Conservation (phyloP, 176 grass and related monocot genomes). For the Melocanna baccifera region DNA sequence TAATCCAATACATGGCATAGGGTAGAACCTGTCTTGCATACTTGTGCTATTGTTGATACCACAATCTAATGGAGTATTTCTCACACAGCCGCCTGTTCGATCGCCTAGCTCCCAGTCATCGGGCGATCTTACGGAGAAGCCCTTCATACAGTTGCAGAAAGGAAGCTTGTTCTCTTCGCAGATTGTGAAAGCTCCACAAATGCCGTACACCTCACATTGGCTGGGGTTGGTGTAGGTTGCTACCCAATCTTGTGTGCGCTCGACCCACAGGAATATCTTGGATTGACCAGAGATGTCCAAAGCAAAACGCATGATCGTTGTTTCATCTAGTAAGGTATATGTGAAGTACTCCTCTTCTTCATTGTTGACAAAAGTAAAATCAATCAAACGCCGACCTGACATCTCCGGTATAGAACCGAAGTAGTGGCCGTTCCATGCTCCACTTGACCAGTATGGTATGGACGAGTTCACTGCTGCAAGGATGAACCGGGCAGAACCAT, state of each 20-base stretch:
- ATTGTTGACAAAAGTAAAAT: slow-evolving; percentile 26
- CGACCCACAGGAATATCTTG: slow-evolving; percentile 31
- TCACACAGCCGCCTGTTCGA: slow-evolving; percentile 13
- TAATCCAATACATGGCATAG: background rate
- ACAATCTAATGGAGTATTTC: background rate
- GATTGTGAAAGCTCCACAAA: background rate
- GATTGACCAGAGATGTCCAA: slow-evolving; percentile 41
- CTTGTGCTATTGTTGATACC: background rate
- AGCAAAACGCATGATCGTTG: background rate
- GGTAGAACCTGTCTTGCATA: background rate
- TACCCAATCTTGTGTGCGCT: background rate
- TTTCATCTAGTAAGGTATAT: slow-evolving; percentile 14
- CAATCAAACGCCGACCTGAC: background rate
- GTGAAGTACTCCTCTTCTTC: slow-evolving; percentile 22
- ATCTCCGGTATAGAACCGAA: slow-evolving; percentile 30
- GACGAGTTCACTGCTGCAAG: slow-evolving; percentile 17
- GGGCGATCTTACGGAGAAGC: slow-evolving; percentile 8
- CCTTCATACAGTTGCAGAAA: slow-evolving; percentile 6
- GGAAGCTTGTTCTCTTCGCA: background rate
- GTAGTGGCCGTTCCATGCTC: slow-evolving; percentile 46
- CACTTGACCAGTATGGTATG: slow-evolving; percentile 16
- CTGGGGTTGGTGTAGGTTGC: background rate
- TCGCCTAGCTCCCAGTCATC: slow-evolving; percentile 19
- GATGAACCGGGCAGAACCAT: background rate
- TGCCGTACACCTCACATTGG: slow-evolving; percentile 8